Base-by-base conservation (phyloP, 805 yeast genomes). In the Zygosaccharomyces bisporus region DNA sequence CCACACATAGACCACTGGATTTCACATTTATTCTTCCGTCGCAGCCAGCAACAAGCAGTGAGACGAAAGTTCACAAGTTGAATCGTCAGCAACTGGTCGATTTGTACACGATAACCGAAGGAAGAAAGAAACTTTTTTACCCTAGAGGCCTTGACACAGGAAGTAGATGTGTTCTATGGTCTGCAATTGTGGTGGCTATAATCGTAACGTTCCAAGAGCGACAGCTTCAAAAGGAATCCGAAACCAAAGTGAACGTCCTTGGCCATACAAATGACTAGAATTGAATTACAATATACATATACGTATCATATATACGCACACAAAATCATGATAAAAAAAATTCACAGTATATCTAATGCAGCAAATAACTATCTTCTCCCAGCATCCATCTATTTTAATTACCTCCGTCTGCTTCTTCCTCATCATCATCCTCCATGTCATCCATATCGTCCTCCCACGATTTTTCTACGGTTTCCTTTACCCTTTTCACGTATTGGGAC, bases 401-500 rank as follows among this genome's bases (percentile, higher is more conserved):
- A 25, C n/a, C 34, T 29, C 46, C 43, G 13, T 68, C 71, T 8
- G 52, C 53, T 1, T 63, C 65, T 6, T 67, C 68, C 2, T 58
- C 61, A 23, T 63, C 69, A 10, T 71, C 67, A 24, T 70, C 73
- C 9, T 66, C 66, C 49, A 66, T 53, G 41, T 65, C 68, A 0
- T 57, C 58, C 57, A 83, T 75, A 53, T 83, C 89, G 57, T 87
- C 95, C 37, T 81, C 82, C 97, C 97, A 90, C 56, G 95, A 86
- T 52, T 77, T 83, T 56, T 93, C 99, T 30, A 93, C 99, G 0
- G 97, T 88, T 63, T 89, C 95, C 53, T 95, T 79, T 13, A 93
- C 99, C 52, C 96, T 72, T 63, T 88, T 88, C 43, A 83, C 78
- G 63, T 93, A 93, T 67, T 90, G 96, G 20, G 90, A 82, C 51